phyloP scores from a whole-genome alignment of 2,329 filamentous ascomycete genomes.

The Clarireedia hainanense region DNA sequence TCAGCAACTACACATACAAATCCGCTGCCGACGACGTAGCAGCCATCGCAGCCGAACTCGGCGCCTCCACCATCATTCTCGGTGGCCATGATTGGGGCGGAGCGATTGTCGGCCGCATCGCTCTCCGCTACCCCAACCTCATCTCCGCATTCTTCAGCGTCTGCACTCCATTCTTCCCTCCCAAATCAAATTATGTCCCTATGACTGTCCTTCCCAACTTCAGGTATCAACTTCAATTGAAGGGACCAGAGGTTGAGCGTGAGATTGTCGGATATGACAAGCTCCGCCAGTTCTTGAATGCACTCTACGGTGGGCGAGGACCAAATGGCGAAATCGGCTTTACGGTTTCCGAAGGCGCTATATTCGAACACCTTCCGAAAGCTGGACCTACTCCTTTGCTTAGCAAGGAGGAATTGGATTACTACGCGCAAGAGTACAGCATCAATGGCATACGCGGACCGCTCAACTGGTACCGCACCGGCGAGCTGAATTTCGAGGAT shows the following conservation, averaged over 20 bases:
- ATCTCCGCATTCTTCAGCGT: slow-evolving; percentile 70
- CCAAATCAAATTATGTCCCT: slow-evolving; percentile 43
- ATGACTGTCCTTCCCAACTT: slow-evolving; percentile 58
- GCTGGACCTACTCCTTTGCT: slow-evolving; percentile 53
- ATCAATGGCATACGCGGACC: slow-evolving; percentile 69
- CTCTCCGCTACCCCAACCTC: slow-evolving; percentile 64
- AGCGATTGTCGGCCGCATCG: slow-evolving; percentile 64
- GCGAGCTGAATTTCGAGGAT: slow-evolving; percentile 66
- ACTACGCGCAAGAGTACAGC: slow-evolving; percentile 67
- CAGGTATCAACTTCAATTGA: slow-evolving; percentile 76
- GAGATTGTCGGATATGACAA: slow-evolving; percentile 48
- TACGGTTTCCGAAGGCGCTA: slow-evolving; percentile 50
- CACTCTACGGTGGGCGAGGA: slow-evolving; percentile 60
- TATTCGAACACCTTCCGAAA: slow-evolving; percentile 53
- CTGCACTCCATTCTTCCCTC: slow-evolving; percentile 66
- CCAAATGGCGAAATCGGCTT: slow-evolving; percentile 50
- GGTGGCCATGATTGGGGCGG: slow-evolving; percentile 91
- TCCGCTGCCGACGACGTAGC: slow-evolving; percentile 67
- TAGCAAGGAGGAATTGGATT: slow-evolving; percentile 62
- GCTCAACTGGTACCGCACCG: slow-evolving; percentile 80
- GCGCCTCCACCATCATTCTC: slow-evolving; percentile 57
- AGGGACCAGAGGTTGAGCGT: slow-evolving; percentile 56
- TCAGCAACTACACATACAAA: slow-evolving; percentile 62
- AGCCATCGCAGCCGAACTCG: slow-evolving; percentile 50
- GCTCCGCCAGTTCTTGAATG: slow-evolving; percentile 62